phyloP scores from a whole-genome alignment of 208 protist species.

The Crithidia bombi region DNA sequence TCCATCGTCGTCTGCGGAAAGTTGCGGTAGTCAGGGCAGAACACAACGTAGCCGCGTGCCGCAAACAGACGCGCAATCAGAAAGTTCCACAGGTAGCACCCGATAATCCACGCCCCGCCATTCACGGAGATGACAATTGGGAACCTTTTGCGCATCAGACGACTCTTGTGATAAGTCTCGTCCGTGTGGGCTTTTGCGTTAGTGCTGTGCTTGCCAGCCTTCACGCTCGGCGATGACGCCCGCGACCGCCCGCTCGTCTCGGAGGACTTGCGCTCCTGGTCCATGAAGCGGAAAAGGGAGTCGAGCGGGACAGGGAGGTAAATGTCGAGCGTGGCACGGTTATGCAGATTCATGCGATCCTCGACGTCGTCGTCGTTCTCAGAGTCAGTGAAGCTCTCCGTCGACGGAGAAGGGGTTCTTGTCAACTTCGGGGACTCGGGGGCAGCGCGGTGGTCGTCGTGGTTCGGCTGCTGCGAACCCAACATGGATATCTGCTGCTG shows the following conservation, averaged over 20 bases:
- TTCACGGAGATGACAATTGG: conserved; percentile 77
- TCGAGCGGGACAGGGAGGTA: conserved; percentile 79
- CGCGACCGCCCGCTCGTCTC: conserved; percentile 1
- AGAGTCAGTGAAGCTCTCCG: conserved; percentile 31
- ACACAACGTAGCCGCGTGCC: conserved; percentile 82
- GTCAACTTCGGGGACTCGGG: background rate
- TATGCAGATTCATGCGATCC: conserved; percentile 79
- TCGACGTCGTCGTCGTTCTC: conserved; percentile 77
- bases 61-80: conserved; percentile 81
- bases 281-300: conserved; percentile 72
- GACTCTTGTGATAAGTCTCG: background rate
- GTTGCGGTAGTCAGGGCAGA: conserved; percentile 94
- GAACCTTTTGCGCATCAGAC: conserved; percentile 61
- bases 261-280: conserved; percentile 47
- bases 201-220: background rate
- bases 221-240: conserved; percentile 1
- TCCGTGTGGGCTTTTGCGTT: background rate
- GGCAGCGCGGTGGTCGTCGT: background rate
- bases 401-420: background rate
- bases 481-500: conserved; percentile 19
- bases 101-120: conserved; percentile 89
- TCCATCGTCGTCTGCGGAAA: conserved; percentile 91
- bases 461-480: background rate
- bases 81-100: conserved; percentile 76
- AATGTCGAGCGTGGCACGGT: conserved; percentile 83